Evolutionary conservation across 129 eudicot genomes (phyloP).

Genomic region (Solidago caesia): DNA sequence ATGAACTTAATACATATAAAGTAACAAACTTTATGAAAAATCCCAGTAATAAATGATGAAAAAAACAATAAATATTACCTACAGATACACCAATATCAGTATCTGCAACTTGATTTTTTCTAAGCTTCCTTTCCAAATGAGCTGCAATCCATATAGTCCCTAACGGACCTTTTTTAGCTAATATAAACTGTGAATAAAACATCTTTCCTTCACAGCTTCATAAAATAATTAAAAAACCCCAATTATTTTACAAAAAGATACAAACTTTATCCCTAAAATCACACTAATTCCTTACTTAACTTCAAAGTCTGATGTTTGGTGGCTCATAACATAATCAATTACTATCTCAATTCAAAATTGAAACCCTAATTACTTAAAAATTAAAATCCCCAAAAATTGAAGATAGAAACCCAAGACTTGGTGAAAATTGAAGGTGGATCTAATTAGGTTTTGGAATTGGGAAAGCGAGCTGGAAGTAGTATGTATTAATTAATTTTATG

Average conservation of each 20-base stretch:
- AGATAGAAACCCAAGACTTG: background rate
- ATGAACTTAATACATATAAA: background rate
- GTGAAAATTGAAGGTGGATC: slow-evolving; percentile 13
- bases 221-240: slow-evolving; percentile 33
- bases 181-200: slow-evolving; percentile 94
- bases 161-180: slow-evolving; percentile 94
- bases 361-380: slow-evolving; percentile 5
- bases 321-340: background rate
- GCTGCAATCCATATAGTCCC: slow-evolving; percentile 99
- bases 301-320: slow-evolving; percentile 32
- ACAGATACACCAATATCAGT: slow-evolving; percentile 94
- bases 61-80: slow-evolving; percentile 42
- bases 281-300: slow-evolving; percentile 6
- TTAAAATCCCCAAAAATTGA: background rate
- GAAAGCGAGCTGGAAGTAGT: slow-evolving; percentile 7
- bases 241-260: slow-evolving; percentile 5
- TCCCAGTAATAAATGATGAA: no score
- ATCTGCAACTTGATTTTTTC: slow-evolving; percentile 94
- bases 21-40: background rate
- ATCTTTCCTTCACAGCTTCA: slow-evolving; percentile 39
- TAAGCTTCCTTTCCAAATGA: slow-evolving; percentile 88
- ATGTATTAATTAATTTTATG: background rate
- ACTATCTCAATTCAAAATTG: background rate
- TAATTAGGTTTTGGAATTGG: background rate
- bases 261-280: background rate